Conservation (phyloP, 768 basidiomycete species). For the Panus rudis region DNA sequence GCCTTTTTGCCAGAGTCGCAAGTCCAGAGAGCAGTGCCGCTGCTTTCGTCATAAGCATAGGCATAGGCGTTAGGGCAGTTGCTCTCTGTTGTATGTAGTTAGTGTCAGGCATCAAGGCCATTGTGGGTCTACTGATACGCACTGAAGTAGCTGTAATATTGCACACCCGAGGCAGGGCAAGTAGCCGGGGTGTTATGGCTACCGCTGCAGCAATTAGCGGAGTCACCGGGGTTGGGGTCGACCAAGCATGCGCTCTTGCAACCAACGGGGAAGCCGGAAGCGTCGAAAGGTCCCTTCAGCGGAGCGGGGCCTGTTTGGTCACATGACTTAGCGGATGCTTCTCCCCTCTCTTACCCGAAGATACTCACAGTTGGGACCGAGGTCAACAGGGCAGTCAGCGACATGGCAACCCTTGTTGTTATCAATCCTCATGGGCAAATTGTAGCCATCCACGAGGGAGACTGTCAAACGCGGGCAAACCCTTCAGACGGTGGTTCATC, state of each 20-base stretch:
- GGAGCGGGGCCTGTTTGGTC: slow-evolving; percentile 23
- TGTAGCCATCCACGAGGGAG: slow-evolving; percentile 27
- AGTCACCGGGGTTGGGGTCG: slow-evolving; percentile 35
- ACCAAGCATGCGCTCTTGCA: slow-evolving; percentile 39
- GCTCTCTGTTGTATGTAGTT: slow-evolving; percentile 21
- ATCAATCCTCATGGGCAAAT: slow-evolving; percentile 27
- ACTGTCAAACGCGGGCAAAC: slow-evolving; percentile 7
- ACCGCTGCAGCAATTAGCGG: slow-evolving; percentile 61
- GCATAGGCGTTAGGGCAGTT: slow-evolving; percentile 42
- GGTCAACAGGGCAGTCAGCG: slow-evolving; percentile 29
- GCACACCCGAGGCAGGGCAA: slow-evolving; percentile 44
- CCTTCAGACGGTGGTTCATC: background rate
- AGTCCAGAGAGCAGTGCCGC: slow-evolving; percentile 38
- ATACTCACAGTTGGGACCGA: slow-evolving; percentile 31
- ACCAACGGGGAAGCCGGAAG: slow-evolving; percentile 31
- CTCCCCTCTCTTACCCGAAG: background rate
- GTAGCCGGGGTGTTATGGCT: slow-evolving; percentile 42
- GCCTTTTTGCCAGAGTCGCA: slow-evolving; percentile 30
- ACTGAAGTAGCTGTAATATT: slow-evolving; percentile 43
- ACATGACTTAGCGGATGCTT: background rate
- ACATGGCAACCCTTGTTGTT: slow-evolving; percentile 28
- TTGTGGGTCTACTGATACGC: slow-evolving; percentile 5
- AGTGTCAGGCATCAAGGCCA: background rate
- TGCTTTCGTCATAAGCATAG: slow-evolving; percentile 45
- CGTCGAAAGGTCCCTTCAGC: slow-evolving; percentile 30